Conservation (phyloP, 2,329 filamentous ascomycete genomes). For the Claviceps maximensis region DNA sequence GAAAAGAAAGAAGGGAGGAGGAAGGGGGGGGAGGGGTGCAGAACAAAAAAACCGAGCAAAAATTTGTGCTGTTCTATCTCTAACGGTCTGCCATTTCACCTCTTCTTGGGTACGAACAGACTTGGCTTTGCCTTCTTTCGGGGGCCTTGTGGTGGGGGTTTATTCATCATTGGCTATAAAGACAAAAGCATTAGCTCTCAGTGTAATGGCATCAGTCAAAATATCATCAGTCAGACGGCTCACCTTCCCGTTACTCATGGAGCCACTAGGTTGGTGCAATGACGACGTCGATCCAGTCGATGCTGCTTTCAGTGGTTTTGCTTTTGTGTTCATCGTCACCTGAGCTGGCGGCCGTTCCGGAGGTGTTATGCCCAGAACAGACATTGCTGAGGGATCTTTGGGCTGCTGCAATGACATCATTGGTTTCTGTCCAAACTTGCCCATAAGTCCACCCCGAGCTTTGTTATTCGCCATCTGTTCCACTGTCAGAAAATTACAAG, state of each 20-base stretch:
- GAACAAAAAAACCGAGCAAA: not conserved
- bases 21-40: too few species aligned
- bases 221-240: not conserved
- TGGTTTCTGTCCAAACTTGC: conserved; percentile 23
- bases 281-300: conserved; percentile 12
- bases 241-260: conserved; percentile 12
- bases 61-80: not conserved
- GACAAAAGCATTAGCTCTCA: too few species aligned
- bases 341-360: conserved; percentile 27
- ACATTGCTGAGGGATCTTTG: conserved; percentile 40
- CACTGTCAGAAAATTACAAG: conserved; percentile 14
- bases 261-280: conserved; percentile 8
- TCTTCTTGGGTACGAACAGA: conserved; percentile 12
- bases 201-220: not conserved
- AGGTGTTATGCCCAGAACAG: conserved; percentile 34
- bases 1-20: not conserved
- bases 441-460: conserved; percentile 19
- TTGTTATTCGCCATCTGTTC: conserved; percentile 18
- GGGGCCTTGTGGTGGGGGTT: conserved; percentile 3
- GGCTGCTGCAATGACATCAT: conserved; percentile 16
- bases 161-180: conserved; percentile 1
- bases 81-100: conserved; percentile 3
- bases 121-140: conserved; percentile 11
- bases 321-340: conserved; percentile 5
- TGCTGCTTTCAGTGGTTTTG: conserved; percentile 7